Evolutionary conservation across 345 rosid species (phyloP).

Genomic region (Eucalyptus polyanthemos): DNA sequence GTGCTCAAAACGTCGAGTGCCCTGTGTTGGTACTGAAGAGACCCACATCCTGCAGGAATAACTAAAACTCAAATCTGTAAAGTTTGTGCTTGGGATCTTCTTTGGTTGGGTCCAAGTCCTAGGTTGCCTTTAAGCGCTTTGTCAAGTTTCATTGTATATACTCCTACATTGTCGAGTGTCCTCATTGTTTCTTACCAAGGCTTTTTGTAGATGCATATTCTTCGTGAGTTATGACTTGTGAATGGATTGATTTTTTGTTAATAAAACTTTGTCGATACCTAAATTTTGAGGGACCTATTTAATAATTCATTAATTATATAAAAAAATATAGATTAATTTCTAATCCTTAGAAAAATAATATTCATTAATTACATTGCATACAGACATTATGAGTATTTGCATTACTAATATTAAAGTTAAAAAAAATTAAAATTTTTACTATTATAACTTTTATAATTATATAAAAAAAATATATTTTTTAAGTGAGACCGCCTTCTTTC

Average conservation of each 20-base stretch:
- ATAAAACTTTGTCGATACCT: fast-evolving
- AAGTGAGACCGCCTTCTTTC: no score
- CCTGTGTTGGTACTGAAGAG: constrained; percentile 44
- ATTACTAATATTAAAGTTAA: no score
- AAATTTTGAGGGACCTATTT: no score
- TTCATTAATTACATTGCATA: no score
- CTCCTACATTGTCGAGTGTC: not conserved
- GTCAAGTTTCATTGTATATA: not conserved
- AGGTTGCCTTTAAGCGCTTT: not conserved
- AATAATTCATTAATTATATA: fast-evolving
- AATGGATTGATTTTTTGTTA: not conserved
- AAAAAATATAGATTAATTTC: no score
- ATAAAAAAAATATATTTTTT: no score
- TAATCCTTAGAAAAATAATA: no score
- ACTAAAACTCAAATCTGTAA: not conserved
- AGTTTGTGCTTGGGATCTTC: not conserved
- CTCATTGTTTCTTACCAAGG: not conserved
- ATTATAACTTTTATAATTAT: no score
- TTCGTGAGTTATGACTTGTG: not conserved
- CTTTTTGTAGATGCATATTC: not conserved
- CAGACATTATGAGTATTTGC: fast-evolving
- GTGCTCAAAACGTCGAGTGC: constrained; percentile 43
- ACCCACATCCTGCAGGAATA: constrained; percentile 9
- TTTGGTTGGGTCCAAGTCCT: not conserved
- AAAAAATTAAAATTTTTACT: no score